Evolutionary conservation across 148 eudicot species (phyloP), one percentile per base, ranked within the genome.

Genomic region (Persicaria tinctoria): DNA sequence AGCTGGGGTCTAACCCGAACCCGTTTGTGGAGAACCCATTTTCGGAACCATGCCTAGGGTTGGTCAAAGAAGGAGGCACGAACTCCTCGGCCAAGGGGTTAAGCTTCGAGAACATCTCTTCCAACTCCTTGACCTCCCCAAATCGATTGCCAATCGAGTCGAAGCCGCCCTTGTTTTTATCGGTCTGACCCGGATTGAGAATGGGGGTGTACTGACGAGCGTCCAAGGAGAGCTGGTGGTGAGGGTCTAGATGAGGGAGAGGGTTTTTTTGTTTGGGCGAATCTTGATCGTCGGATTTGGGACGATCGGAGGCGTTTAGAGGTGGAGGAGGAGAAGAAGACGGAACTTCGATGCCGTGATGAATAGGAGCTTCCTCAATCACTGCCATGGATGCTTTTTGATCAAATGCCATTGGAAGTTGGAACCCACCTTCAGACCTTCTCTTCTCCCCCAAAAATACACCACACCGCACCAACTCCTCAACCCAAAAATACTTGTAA

Each of bases 61-160:
- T 41, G 18, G 48, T 44, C 70, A 66, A 44, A 14, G 77, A 75
- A 59, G 69, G 51, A 17, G 77, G 77, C 27, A 75, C 77, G 16
- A 75, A 75, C 45, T 75, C 77, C 70, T 46, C 70, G 6, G 77
- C 70, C 77, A 75, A 3, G 12, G 77, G 77, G 77, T 75, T 75
- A 44, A 75, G 55, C 53, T 75, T 75, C 12, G 77, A 75, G 70
- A 75, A 49, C 77, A 75, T 57, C 51, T 75, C 77, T 8, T 59
- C 70, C 70, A 75, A 75, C 1, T 18, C 70, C 68, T 66, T 66
- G 17, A 66, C 18, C 17, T 44, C 70, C 70, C 46, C 17, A 8
- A 66, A 66, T 17, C 70, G 47, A 5, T 66, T 32, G 2, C 45
- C 14, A 32, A 10, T 38, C 48, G 70, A 47, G 47, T 66, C 70